Conservation (phyloP, 768 basidiomycete species). For the Mycena capillaripes region DNA sequence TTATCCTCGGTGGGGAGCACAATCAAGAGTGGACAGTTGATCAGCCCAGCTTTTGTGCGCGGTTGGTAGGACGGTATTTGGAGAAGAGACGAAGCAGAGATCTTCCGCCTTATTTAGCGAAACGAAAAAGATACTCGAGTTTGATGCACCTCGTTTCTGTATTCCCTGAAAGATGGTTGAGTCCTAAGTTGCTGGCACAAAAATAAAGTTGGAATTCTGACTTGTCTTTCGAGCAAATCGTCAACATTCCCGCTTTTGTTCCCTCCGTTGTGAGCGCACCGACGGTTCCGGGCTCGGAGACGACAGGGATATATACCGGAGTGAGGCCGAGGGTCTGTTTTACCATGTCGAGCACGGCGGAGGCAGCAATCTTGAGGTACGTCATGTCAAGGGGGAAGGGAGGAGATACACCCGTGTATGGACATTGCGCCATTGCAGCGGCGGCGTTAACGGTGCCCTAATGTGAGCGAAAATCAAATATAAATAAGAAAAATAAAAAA, state of each 20-base stretch:
- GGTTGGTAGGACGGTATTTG: constrained; percentile 32
- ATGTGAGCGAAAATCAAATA: not conserved
- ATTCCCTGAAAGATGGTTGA: constrained; percentile 13
- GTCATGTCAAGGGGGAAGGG: constrained; percentile 22
- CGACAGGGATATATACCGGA: constrained; percentile 47
- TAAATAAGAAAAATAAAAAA: not conserved
- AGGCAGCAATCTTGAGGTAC: constrained; percentile 37
- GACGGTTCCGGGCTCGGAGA: constrained; percentile 44
- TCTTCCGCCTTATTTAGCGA: not conserved
- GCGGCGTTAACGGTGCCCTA: constrained; percentile 44
- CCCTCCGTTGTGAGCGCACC: constrained; percentile 44
- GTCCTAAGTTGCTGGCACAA: not conserved
- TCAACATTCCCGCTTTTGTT: constrained; percentile 38
- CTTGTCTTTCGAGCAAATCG: constrained; percentile 18
- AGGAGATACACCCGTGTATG: constrained; percentile 43
- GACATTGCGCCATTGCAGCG: constrained; percentile 51
- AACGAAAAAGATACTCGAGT: not conserved
- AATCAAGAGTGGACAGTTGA: constrained; percentile 40
- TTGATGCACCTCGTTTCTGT: constrained; percentile 23
- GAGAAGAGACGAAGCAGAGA: constrained; percentile 35
- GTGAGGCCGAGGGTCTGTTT: constrained; percentile 42
- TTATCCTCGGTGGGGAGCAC: constrained; percentile 39
- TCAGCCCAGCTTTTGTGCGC: constrained; percentile 21
- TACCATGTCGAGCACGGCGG: constrained; percentile 41
- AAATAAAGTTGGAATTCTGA: not conserved